Conservation (phyloP, 2,329 filamentous ascomycete genomes). For the Herpotrichia juniperi region DNA sequence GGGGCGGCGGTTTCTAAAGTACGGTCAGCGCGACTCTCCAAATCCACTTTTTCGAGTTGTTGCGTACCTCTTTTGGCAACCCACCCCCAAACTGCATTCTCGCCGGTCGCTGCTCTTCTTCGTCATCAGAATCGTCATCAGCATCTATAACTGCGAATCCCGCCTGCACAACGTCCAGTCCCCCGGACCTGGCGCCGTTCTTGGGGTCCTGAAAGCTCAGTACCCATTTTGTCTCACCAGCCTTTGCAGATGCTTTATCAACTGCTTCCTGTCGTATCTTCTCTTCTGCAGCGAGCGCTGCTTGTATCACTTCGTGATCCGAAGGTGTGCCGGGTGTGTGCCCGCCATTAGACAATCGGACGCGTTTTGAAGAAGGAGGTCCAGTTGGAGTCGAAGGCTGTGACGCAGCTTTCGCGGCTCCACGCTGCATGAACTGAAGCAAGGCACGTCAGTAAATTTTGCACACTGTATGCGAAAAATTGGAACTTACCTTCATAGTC, state of each 20-base stretch:
- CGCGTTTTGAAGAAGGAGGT: constrained; percentile 67
- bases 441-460: constrained; percentile 14
- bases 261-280: constrained; percentile 64
- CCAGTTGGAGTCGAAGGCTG: constrained; percentile 58
- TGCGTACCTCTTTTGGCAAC: constrained; percentile 38
- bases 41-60: background rate
- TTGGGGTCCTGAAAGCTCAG: constrained; percentile 61
- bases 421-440: constrained; percentile 89
- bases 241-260: constrained; percentile 65
- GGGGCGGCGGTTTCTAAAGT: constrained; percentile 25
- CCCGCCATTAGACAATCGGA: constrained; percentile 59
- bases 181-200: constrained; percentile 46
- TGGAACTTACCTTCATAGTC: constrained; percentile 75
- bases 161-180: constrained; percentile 63
- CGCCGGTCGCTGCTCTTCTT: constrained; percentile 32
- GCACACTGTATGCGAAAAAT: constrained; percentile 2
- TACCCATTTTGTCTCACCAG: constrained; percentile 78
- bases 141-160: constrained; percentile 62
- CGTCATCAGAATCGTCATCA: constrained; percentile 42
- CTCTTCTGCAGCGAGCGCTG: constrained; percentile 71
- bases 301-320: constrained; percentile 66
- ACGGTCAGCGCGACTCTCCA: constrained; percentile 1
- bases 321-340: constrained; percentile 46
- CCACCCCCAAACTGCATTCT: constrained; percentile 60
- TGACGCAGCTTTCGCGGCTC: constrained; percentile 64